Percentiles rank a stretch among this genome's conserved stretches.
These are phyloP conservation scores for Naganishia liquefaciens DNA, from an alignment of 1,284 basidiomycete species.

Conservation along the genomic window DNA sequence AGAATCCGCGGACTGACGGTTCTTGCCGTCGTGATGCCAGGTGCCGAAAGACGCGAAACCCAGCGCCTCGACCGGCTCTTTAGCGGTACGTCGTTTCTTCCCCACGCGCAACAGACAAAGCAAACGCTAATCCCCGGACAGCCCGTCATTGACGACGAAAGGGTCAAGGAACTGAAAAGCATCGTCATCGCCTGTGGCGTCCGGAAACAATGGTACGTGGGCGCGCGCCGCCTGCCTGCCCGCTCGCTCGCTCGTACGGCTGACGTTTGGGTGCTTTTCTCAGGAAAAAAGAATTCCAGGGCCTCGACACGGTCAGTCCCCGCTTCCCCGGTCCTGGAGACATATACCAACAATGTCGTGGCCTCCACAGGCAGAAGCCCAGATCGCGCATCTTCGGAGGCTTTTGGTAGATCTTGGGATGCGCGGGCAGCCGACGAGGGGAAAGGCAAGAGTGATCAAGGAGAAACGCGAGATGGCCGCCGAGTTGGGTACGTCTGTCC, in stretches of 20 bases:
- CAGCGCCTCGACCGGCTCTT: not conserved
- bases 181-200: constrained; percentile 76
- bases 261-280: not conserved
- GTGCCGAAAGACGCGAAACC: not conserved
- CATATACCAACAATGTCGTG: not conserved
- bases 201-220: constrained; percentile 72
- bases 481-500: constrained; percentile 65
- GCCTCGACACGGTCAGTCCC: constrained; percentile 17
- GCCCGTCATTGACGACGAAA: constrained; percentile 40
- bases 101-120: not conserved
- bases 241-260: not conserved
- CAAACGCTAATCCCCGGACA: not conserved
- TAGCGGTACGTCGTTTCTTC: constrained; percentile 1
- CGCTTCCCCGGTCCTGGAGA: not conserved
- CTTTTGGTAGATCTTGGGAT: constrained; percentile 74
- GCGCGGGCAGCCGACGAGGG: constrained; percentile 71
- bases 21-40: not conserved
- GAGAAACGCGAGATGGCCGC: constrained; percentile 70
- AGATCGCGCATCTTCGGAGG: constrained; percentile 66
- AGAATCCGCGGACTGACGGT: no score
- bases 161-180: constrained; percentile 47
- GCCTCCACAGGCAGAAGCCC: constrained; percentile 58
- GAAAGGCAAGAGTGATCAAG: constrained; percentile 73
- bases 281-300: constrained; percentile 28
- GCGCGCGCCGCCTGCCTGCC: not conserved